phyloP scores from a whole-genome alignment of 768 basidiomycete species.

The Cubamyces lactineus region DNA sequence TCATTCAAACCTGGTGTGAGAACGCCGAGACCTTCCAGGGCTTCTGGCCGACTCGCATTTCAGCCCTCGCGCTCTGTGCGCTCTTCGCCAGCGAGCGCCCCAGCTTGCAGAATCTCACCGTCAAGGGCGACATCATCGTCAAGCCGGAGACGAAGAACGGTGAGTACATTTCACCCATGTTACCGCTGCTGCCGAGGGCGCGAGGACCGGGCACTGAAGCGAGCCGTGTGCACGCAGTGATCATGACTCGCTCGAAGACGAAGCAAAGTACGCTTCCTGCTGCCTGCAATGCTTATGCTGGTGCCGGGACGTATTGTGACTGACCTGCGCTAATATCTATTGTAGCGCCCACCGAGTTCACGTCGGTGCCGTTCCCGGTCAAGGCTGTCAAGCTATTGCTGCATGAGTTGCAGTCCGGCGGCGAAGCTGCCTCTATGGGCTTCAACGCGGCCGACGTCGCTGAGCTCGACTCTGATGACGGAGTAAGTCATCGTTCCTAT shows the following conservation, averaged over 20 bases:
- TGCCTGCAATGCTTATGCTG: conserved; percentile 7
- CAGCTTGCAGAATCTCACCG: conserved; percentile 65
- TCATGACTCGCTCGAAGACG: conserved; percentile 94
- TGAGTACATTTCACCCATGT: conserved; percentile 42
- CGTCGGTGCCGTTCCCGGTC: conserved; percentile 83
- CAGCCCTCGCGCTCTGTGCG: conserved; percentile 78
- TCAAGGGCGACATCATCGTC: conserved; percentile 93
- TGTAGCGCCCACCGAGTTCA: conserved; percentile 84
- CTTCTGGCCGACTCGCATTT: conserved; percentile 89
- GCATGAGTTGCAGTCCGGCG: conserved; percentile 79
- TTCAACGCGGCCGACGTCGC: conserved; percentile 42
- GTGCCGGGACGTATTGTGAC: conserved; percentile 4
- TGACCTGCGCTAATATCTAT: conserved; percentile 23
- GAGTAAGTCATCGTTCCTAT: conserved; percentile 45
- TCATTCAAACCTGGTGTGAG: conserved; percentile 95
- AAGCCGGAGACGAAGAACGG: conserved; percentile 80
- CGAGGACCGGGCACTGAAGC: conserved; percentile 5
- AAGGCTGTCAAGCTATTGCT: conserved; percentile 91
- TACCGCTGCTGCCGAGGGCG: background rate
- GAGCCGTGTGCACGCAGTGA: conserved; percentile 54
- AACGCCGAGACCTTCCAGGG: conserved; percentile 94
- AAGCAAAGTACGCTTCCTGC: conserved; percentile 67
- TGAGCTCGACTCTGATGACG: conserved; percentile 78
- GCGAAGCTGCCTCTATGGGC: conserved; percentile 70
- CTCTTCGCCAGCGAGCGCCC: conserved; percentile 71